Base-by-base conservation (phyloP, 345 rosid species). In the Salix caprea region DNA sequence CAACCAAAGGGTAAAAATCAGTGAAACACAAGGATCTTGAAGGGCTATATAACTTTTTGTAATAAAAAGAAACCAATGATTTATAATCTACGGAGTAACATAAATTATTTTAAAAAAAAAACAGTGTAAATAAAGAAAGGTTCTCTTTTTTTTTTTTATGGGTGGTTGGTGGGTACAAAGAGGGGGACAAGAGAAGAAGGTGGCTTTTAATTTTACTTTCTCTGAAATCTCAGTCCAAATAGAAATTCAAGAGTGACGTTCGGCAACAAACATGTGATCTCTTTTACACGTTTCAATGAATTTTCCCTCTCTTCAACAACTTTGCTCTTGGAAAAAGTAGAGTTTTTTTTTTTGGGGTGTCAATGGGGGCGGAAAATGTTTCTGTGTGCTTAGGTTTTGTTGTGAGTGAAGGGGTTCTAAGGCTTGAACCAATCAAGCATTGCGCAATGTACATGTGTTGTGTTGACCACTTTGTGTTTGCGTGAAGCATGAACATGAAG, bases 191-290 rank as follows among this genome's bases (percentile, higher is more conserved):
- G 54, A 24, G 64, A 48, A 40, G 67, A 24, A 46, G 50, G 61
- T 44, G 40, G 61, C 60, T 72, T 70, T 10, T 78, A 28, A 77
- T 56, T 56, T 54, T 5, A 34, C 30, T 34, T 39, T 40, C 84
- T 77, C 74, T 65, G 85, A 84, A 84, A 74, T 77, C 83, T 82
- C 85, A 73, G 81, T 71, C 85, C 83, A 76, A 71, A 54, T 65
- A 42, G 48, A 26, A 19, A 58, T 28, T 15, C n/a, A 44, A 1
- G 56, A 9, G 28, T 23, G 24, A 26, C n/a, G 70, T 64, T 14
- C 39, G 70, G 79, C 64, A 67, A 72, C 68, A 1, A 62, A 16
- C 85, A 84, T 79, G 86, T 71, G 28, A 37, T 61, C 26, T 42
- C 12, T 73, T 50, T 6, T 52, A 19, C 7, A 19, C 23, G 23